Base-by-base conservation (phyloP, 495 filamentous ascomycete species). In the Trichoderma reesei region DNA sequence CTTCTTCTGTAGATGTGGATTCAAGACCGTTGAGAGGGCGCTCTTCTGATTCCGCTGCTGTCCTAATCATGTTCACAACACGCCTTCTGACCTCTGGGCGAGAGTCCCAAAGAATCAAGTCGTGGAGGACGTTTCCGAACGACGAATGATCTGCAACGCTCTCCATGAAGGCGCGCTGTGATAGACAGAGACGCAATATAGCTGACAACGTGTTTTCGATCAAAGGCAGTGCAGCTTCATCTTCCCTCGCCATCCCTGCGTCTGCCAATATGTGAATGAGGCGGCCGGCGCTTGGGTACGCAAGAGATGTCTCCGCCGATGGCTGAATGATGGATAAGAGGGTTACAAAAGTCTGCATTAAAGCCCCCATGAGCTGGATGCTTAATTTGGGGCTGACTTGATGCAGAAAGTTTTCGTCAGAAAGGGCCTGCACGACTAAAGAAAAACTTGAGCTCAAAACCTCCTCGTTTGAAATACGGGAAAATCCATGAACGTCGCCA, bases 101-200 rank as follows among this genome's bases (percentile, higher is more conserved):
- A 20, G 70, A 62, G 64, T 83, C 80, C 5, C 71, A 62, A 31
- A 84, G 74, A 14, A 83, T 61, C 8, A 83, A 66, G 8, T 72
- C 67, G 11, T 71, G 70, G 3, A 82, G 59, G 7, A 82, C 36
- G 4, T 61, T n/a, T 7, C 5, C 11, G 34, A 61, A 61, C 18
- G 59, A 20, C 16, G 13, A 4, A 67, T 80, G 75, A 11, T 65
- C 62, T 41, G 70, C 81, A 65, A 91, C 83, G 5, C 77, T 74
- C 3, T 70, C 64, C 88, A 89, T 90, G 66, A 91, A 81, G 5
- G 36, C 20, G 16, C 14, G 7, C 14, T 41, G n/a, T 13, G 33
- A 26, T 9, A 61, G 36, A 61, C 59, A 20, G 0, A 61, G 36
- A 7, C 36, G 36, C 16, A 61, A n/a, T 26, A 61, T 41, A 9